Conservation (phyloP, 2,329 filamentous ascomycete species). For the Penicillium olsonii region DNA sequence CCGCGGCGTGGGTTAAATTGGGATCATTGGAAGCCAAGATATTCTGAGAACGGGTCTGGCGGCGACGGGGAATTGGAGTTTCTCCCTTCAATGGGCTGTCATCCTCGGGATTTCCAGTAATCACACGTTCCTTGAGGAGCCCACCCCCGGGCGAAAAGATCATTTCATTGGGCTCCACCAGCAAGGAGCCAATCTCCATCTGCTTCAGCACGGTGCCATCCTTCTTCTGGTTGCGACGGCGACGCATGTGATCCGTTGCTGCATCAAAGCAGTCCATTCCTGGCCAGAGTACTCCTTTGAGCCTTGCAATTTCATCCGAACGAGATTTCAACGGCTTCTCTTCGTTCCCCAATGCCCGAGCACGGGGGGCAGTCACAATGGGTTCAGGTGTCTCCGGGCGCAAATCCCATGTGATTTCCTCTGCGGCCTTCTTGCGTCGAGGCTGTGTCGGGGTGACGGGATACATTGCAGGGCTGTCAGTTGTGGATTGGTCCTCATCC, state of each 20-base stretch:
- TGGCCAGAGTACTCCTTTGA: slow-evolving; percentile 53
- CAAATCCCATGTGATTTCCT: slow-evolving; percentile 1
- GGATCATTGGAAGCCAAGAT: slow-evolving; percentile 34
- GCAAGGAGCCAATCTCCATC: slow-evolving; percentile 49
- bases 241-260: slow-evolving; percentile 50
- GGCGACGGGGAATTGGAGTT: slow-evolving; percentile 42
- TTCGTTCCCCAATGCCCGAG: slow-evolving; percentile 12
- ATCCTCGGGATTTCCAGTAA: slow-evolving; percentile 52
- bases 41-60: slow-evolving; percentile 31
- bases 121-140: slow-evolving; percentile 46
- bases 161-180: slow-evolving; percentile 49
- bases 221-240: slow-evolving; percentile 55
- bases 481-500: background rate
- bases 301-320: slow-evolving; percentile 41
- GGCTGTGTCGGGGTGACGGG: slow-evolving; percentile 16
- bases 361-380: slow-evolving; percentile 15
- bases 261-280: slow-evolving; percentile 57
- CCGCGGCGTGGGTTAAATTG: slow-evolving; percentile 33
- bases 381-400: slow-evolving; percentile 18
- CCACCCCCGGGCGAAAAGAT: slow-evolving; percentile 49
- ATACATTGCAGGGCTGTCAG: background rate
- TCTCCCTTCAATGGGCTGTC: slow-evolving; percentile 49
- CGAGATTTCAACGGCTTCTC: slow-evolving; percentile 26
- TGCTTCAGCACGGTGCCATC: slow-evolving; percentile 46
- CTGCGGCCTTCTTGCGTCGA: background rate